Percentiles rank a stretch among this genome's conserved stretches.
Conservation (phyloP, 805 yeast genomes). For the Hanseniaspora clermontiae region DNA sequence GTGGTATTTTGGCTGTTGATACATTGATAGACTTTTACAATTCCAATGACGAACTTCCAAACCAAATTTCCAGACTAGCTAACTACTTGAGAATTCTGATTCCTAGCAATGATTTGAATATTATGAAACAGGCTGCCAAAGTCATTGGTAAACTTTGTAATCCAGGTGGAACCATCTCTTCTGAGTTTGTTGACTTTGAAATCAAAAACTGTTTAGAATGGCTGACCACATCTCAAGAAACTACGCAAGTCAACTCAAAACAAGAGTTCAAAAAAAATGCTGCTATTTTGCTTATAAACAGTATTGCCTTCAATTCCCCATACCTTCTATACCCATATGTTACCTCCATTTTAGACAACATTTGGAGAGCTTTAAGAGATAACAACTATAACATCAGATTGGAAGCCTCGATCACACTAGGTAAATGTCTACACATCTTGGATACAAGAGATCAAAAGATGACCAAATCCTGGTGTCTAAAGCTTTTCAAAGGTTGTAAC, state of each 20-base stretch:
- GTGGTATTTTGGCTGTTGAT: constrained; percentile 85
- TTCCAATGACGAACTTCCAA: constrained; percentile 71
- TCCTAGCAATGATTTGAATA: constrained; percentile 69
- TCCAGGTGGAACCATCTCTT: constrained; percentile 79
- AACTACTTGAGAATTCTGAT: constrained; percentile 71
- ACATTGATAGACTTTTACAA: constrained; percentile 75
- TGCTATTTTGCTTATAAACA: constrained; percentile 67
- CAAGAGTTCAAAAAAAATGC: constrained; percentile 83
- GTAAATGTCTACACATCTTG: constrained; percentile 64
- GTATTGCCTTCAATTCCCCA: constrained; percentile 79
- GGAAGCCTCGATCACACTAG: constrained; percentile 74
- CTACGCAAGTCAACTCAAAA: constrained; percentile 40
- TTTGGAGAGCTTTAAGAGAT: constrained; percentile 83
- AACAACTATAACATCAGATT: constrained; percentile 57
- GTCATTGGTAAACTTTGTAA: constrained; percentile 81
- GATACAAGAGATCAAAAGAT: constrained; percentile 63
- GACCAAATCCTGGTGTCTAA: constrained; percentile 62
- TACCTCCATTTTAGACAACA: constrained; percentile 61
- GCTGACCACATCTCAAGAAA: constrained; percentile 47
- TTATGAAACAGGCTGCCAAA: constrained; percentile 74
- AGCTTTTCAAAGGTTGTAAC: constrained; percentile 56
- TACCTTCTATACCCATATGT: constrained; percentile 68
- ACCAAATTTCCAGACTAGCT: constrained; percentile 82
- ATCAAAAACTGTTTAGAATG: constrained; percentile 83
- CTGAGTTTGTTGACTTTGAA: constrained; percentile 86